phyloP scores from a whole-genome alignment of 106 monocot genomes.

The Platanthera zijinensis region DNA sequence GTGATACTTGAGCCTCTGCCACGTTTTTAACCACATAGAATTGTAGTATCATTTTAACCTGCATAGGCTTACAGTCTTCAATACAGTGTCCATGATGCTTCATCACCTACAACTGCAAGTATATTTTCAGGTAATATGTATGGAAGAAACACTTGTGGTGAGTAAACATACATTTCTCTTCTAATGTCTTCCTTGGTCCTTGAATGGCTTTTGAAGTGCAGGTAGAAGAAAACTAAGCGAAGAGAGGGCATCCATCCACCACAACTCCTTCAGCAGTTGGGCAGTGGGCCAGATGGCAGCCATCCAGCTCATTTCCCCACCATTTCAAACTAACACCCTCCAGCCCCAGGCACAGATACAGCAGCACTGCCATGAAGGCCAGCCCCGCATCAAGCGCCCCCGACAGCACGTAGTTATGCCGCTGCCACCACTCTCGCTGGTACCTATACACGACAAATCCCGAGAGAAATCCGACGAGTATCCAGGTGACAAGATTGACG shows the following conservation, averaged over 20 bases:
- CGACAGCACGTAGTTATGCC: conserved; percentile 82
- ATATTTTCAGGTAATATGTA: not conserved
- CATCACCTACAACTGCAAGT: not conserved
- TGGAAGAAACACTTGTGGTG: not conserved
- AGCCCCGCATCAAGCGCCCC: conserved; percentile 78
- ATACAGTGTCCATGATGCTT: not conserved
- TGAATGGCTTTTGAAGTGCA: too few species aligned
- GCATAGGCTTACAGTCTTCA: too few species aligned
- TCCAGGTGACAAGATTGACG: conserved; percentile 81
- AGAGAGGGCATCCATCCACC: conserved; percentile 59
- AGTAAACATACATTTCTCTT: not conserved
- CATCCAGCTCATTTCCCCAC: conserved; percentile 90
- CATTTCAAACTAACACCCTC: conserved; percentile 56
- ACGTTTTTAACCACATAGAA: too few species aligned
- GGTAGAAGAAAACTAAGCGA: not conserved
- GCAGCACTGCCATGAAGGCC: conserved; percentile 80
- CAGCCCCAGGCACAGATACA: conserved; percentile 58
- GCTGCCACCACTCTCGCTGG: conserved; percentile 68
- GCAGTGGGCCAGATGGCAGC: conserved; percentile 68
- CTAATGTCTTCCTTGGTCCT: too few species aligned
- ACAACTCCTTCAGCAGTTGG: conserved; percentile 53
- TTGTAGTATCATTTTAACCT: too few species aligned
- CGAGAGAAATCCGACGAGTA: conserved; percentile 64
- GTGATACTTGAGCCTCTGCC: too few species aligned
- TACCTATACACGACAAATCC: conserved; percentile 70